Evolutionary conservation across 345 rosid species (phyloP).

Genomic region (Erysimum cheiranthoides): DNA sequence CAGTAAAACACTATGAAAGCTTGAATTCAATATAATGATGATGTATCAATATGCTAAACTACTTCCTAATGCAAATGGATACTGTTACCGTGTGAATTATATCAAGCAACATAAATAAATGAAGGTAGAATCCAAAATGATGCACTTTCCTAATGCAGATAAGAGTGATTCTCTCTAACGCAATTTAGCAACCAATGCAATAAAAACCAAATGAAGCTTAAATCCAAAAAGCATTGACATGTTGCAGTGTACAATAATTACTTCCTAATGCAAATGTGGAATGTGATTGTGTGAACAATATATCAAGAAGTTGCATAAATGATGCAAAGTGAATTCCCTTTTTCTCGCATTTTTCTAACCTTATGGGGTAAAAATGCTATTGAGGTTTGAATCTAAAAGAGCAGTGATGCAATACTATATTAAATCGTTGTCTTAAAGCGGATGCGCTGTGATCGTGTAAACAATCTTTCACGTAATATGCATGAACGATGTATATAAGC

Average conservation of each 20-base stretch:
- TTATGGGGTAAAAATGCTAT: neutral
- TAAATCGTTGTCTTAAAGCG: neutral
- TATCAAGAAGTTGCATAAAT: slow-evolving; percentile 16
- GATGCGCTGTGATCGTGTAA: neutral
- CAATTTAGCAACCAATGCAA: neutral
- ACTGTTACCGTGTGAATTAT: neutral
- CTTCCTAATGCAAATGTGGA: neutral
- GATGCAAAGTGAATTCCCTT: neutral
- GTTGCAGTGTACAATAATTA: neutral
- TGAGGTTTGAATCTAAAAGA: neutral
- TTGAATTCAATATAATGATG: neutral
- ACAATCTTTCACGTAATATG: neutral
- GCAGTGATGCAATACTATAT: neutral
- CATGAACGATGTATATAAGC: neutral
- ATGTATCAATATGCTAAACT: neutral
- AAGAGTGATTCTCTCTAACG: neutral
- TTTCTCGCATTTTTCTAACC: slow-evolving; percentile 1
- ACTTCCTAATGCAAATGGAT: slow-evolving; percentile 23
- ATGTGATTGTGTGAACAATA: slow-evolving; percentile 9
- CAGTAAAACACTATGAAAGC: slow-evolving; percentile 2
- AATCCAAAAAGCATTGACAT: neutral
- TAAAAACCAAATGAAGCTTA: slow-evolving; percentile 5
- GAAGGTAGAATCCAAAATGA: slow-evolving; percentile 5
- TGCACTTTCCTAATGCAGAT: slow-evolving; percentile 20
- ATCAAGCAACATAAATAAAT: slow-evolving; percentile 4